phyloP scores from a whole-genome alignment of 768 basidiomycete genomes.

The Mycena epipterygia region DNA sequence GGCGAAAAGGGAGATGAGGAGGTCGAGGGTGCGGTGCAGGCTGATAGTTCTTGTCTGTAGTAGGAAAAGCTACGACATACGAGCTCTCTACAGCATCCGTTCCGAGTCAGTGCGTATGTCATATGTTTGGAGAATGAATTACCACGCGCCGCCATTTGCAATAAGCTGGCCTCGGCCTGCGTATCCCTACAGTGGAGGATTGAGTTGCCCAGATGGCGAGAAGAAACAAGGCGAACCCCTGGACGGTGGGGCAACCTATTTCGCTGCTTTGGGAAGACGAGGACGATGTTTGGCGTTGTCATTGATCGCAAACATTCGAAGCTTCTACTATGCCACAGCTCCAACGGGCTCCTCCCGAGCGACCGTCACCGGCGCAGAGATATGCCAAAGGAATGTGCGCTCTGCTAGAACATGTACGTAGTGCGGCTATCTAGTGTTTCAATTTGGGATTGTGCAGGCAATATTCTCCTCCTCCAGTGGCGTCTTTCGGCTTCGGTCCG shows the following conservation, averaged over 20 bases:
- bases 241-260: not conserved
- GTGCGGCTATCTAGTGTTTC: too few relatives aligned
- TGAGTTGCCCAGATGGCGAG: not conserved
- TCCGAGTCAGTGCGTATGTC: slow-evolving; percentile 26
- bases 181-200: not conserved
- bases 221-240: not conserved
- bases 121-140: slow-evolving; percentile 27
- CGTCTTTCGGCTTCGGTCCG: too few relatives aligned
- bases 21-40: slow-evolving; percentile 53
- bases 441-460: too few relatives aligned
- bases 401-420: too few relatives aligned
- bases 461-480: too few relatives aligned
- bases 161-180: not conserved
- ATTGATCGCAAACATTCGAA: not conserved
- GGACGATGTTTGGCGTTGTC: not conserved
- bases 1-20: slow-evolving; percentile 71
- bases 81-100: slow-evolving; percentile 22
- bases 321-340: too few relatives aligned
- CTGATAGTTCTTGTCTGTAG: slow-evolving; percentile 37
- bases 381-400: too few relatives aligned
- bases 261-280: not conserved
- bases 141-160: slow-evolving; percentile 33
- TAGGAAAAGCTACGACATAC: slow-evolving; percentile 37
- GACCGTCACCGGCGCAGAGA: too few relatives aligned
- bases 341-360: too few relatives aligned